phyloP scores from a whole-genome alignment of 371 early-diverging fungal species.

The Umbelopsis sp. region DNA sequence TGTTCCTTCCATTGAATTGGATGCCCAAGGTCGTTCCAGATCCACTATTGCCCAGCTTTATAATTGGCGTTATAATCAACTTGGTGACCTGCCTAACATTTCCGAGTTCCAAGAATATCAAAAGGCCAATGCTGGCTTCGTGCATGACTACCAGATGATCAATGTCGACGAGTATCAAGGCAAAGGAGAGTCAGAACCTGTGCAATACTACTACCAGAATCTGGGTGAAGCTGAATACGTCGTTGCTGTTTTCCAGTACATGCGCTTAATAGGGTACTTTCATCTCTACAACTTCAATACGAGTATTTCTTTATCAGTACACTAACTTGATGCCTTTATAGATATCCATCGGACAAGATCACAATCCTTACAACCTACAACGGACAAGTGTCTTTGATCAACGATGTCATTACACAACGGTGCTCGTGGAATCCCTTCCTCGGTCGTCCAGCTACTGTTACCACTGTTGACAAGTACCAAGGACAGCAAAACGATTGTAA shows the following conservation, averaged over 20 bases:
- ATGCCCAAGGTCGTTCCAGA: slow-evolving; percentile 88
- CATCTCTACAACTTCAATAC: not conserved
- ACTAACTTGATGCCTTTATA: slow-evolving; percentile 23
- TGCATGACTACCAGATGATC: slow-evolving; percentile 82
- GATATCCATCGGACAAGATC: slow-evolving; percentile 85
- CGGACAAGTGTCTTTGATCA: slow-evolving; percentile 90
- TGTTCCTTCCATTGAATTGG: slow-evolving; percentile 82
- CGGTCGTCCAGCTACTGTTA: slow-evolving; percentile 71
- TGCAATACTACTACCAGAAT: slow-evolving; percentile 84
- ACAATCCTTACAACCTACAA: slow-evolving; percentile 94
- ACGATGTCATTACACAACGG: slow-evolving; percentile 83
- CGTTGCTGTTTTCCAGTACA: slow-evolving; percentile 93
- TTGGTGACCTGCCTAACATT: slow-evolving; percentile 66
- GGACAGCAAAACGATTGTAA: slow-evolving; percentile 93
- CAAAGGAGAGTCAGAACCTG: slow-evolving; percentile 84
- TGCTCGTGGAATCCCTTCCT: slow-evolving; percentile 85
- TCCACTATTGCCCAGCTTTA: slow-evolving; percentile 81
- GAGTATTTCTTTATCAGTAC: not conserved
- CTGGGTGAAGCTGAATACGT: slow-evolving; percentile 97
- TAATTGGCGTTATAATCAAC: slow-evolving; percentile 76
- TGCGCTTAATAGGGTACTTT: slow-evolving; percentile 83
- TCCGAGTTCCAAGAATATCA: slow-evolving; percentile 42
- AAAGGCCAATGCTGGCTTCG: slow-evolving; percentile 84
- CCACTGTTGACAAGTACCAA: slow-evolving; percentile 95
- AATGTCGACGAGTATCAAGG: slow-evolving; percentile 78